Base-by-base conservation (phyloP, 202 grass and related monocot species). In the Carex sylvatica region DNA sequence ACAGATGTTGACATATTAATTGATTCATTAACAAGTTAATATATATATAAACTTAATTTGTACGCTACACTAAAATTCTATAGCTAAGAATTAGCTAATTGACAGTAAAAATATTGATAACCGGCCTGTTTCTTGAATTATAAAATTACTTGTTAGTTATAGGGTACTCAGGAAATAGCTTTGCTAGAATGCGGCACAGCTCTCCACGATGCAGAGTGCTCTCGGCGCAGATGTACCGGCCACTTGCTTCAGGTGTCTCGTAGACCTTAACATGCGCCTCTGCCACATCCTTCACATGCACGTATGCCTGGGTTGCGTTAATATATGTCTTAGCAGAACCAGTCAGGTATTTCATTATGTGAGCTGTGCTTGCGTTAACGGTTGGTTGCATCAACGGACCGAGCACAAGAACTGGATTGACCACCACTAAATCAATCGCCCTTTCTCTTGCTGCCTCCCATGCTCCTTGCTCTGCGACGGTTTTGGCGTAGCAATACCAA, bases 401-500 rank as follows among this genome's bases (percentile, higher is more conserved):
- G 0, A 93, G 76, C 51, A 97, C 91, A 51, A 97, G 76, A 59
- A 91, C 91, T 4, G 93, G 93, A 78, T 91, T 93, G 54, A 97
- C 85, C 7, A 91, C 91, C 1, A 93, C 0, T 13, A 93, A 81
- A 3, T 91, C 83, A 59, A 97, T 5, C 0, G 67, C 84, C 0
- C 83, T 62, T 67, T 82, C 60, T 75, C 38, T 64, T 0, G 93
- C 91, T 15, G 28, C 51, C 83, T 89, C 91, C 85, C 91, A 93
- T 0, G 91, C 93, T 1, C 63, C 85, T 80, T 91, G 87, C 83
- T 97, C 93, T 0, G 93, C 93, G 0, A 93, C 56, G 9, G 93
- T 91, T 82, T 97, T 97, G 2, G 88, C 93, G 73, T 97, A 97
- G 85, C 93, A 97, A 68, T 97, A 97, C 93, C 93, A 97, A 80